phyloP scores from a whole-genome alignment of 106 monocot species.

The Hemerocallis citrina region DNA sequence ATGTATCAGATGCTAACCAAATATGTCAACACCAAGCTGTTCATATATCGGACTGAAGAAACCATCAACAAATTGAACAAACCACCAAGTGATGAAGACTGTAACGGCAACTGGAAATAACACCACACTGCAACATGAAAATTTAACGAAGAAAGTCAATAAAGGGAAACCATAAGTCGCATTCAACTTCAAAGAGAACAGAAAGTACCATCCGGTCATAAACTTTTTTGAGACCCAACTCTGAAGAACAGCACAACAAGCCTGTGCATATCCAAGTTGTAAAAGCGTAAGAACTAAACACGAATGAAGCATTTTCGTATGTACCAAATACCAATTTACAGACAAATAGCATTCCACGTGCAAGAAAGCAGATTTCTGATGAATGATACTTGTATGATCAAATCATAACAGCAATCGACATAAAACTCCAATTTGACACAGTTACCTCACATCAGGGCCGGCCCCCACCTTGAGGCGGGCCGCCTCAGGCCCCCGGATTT shows the following conservation, averaged over 20 bases:
- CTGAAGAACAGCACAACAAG: conserved; percentile 78
- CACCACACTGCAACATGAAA: conserved; percentile 63
- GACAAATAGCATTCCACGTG: no score
- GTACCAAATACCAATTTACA: no score
- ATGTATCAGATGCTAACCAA: conserved; percentile 42
- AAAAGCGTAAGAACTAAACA: neutral
- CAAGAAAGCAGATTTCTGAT: no score
- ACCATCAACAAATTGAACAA: conserved; percentile 92
- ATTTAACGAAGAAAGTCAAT: neutral
- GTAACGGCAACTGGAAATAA: conserved; percentile 93
- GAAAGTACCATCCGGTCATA: conserved; percentile 80
- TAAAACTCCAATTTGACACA: no score
- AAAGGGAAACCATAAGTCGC: neutral
- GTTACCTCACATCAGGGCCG: no score
- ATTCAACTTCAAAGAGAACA: neutral
- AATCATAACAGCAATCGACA: no score
- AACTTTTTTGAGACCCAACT: conserved; percentile 89
- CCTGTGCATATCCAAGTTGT: conserved; percentile 21
- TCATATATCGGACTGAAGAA: conserved; percentile 91
- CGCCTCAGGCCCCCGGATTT: no score
- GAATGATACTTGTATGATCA: no score
- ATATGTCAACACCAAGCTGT: conserved; percentile 64
- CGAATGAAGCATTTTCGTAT: no score
- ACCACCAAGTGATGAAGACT: conserved; percentile 95
- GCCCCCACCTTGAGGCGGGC: no score